Conservation (phyloP, 495 filamentous ascomycete species). For the Pyrenula aspistea region DNA sequence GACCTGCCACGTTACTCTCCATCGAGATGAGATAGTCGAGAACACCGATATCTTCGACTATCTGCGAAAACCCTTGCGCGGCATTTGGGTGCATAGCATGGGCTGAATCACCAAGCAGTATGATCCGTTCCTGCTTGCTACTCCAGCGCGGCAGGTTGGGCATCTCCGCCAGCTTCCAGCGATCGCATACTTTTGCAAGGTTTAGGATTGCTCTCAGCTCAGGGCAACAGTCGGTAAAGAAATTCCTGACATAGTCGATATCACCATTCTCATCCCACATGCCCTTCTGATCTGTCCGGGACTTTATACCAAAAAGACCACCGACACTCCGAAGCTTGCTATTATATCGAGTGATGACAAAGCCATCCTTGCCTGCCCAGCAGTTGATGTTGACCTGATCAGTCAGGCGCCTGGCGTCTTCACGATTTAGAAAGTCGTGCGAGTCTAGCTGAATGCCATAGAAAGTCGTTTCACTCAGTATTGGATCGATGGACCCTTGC, state of each 20-base stretch:
- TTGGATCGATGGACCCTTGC: neutral
- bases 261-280: neutral
- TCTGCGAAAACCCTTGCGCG: constrained; percentile 24
- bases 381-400: neutral
- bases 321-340: neutral
- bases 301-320: neutral
- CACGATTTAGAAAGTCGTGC: neutral
- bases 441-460: neutral
- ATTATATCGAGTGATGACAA: neutral
- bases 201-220: neutral
- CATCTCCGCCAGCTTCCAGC: neutral
- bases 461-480: neutral
- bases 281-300: neutral
- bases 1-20: neutral
- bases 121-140: constrained; percentile 41
- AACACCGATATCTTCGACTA: constrained; percentile 30
- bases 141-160: constrained; percentile 45
- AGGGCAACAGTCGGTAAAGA: neutral
- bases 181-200: neutral
- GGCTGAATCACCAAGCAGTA: constrained; percentile 56
- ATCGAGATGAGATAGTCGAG: constrained; percentile 5
- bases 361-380: neutral
- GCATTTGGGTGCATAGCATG: constrained; percentile 22
- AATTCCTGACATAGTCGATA: neutral
- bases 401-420: neutral